phyloP scores from a whole-genome alignment of 2,329 filamentous ascomycete genomes.

The Fusarium sambucinum region DNA sequence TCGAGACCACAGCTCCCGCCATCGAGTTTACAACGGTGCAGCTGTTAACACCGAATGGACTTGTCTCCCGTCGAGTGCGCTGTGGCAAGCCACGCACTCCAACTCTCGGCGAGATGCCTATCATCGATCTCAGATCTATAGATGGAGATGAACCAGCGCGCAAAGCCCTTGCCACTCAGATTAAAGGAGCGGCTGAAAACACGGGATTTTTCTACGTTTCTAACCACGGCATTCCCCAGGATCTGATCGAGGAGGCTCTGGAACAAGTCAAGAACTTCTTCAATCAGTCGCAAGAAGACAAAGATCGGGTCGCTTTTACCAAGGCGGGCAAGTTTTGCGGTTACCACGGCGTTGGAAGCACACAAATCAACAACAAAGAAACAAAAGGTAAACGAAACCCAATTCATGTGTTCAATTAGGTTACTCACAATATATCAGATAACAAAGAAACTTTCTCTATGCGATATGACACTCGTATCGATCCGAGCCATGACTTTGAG shows the following conservation, averaged over 20 bases:
- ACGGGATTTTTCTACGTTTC: constrained; percentile 4
- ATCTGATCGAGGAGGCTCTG: background rate
- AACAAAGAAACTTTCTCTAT: constrained; percentile 22
- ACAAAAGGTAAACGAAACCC: background rate
- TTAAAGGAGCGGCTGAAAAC: background rate
- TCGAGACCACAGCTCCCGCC: background rate
- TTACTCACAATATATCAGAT: background rate
- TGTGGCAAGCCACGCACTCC: constrained; percentile 16
- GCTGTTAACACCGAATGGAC: constrained; percentile 10
- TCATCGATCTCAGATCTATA: constrained; percentile 2
- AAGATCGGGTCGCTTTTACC: constrained; percentile 5
- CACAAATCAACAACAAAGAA: constrained; percentile 19
- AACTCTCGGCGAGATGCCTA: constrained; percentile 8
- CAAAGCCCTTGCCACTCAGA: background rate
- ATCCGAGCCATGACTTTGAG: background rate
- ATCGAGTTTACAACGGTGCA: constrained; percentile 10
- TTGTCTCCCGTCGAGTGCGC: constrained; percentile 16
- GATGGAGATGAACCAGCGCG: background rate
- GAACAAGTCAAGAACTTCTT: constrained; percentile 4
- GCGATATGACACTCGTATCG: constrained; percentile 20
- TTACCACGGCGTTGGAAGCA: constrained; percentile 10
- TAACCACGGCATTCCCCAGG: background rate
- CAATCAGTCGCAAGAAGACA: background rate
- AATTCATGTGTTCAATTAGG: accelerated
- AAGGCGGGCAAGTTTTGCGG: constrained; percentile 25